phyloP scores from a whole-genome alignment of 1,284 basidiomycete species.

The Salmacisia buchloeana region DNA sequence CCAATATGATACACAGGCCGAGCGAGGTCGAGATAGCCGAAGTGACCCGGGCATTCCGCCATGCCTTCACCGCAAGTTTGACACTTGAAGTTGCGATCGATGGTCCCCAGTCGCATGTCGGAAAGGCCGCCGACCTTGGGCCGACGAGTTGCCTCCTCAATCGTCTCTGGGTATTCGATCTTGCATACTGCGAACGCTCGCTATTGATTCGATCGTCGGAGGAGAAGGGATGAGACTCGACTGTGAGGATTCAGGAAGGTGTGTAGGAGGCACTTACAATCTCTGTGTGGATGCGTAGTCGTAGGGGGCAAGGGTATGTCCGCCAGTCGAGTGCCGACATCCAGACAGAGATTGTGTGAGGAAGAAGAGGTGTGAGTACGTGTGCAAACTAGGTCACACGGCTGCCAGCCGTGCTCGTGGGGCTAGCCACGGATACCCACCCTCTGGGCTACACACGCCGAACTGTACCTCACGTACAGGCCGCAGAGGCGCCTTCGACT shows the following conservation, averaged over 20 bases:
- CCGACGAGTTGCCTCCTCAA: slow-evolving; percentile 76
- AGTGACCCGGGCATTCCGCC: slow-evolving; percentile 73
- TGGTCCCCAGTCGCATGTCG: slow-evolving; percentile 95
- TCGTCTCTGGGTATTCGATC: slow-evolving; percentile 95
- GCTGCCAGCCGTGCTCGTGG: too few species aligned
- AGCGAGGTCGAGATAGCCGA: slow-evolving; percentile 96
- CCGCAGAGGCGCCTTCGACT: slow-evolving; percentile 78
- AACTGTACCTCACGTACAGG: slow-evolving; percentile 94
- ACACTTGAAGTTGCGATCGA: slow-evolving; percentile 99
- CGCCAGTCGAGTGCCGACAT: neutral
- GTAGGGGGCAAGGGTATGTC: neutral
- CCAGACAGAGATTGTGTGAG: slow-evolving; percentile 16
- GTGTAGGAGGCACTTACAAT: too few species aligned
- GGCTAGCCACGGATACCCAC: slow-evolving; percentile 40
- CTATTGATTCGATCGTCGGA: slow-evolving; percentile 54
- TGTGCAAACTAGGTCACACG: too few species aligned
- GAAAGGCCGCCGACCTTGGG: slow-evolving; percentile 85
- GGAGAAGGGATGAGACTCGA: neutral
- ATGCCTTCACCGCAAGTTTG: slow-evolving; percentile 86
- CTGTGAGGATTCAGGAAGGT: too few species aligned
- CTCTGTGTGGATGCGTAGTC: slow-evolving; percentile 7
- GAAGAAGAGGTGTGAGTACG: slow-evolving; percentile 58
- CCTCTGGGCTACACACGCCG: slow-evolving; percentile 98
- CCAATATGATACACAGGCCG: slow-evolving; percentile 94
- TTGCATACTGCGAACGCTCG: slow-evolving; percentile 97